These are phyloP conservation scores for Fusarium fracticaudum DNA, from an alignment of 2,329 filamentous ascomycete genomes.

Conservation along the genomic window DNA sequence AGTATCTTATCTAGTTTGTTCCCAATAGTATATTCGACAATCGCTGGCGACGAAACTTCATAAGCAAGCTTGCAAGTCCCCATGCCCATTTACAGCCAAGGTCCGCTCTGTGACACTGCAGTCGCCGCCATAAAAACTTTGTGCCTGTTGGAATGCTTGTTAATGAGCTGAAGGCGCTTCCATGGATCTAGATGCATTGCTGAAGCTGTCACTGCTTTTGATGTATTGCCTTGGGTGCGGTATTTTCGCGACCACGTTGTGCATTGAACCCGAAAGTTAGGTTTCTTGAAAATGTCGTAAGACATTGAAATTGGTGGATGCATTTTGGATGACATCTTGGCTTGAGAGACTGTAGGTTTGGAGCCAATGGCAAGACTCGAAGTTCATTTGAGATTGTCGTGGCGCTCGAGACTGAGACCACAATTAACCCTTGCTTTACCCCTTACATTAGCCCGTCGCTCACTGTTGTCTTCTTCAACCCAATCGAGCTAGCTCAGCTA, in stretches of 20 bases:
- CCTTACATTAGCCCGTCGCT: background rate
- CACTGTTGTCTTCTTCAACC: too few species aligned
- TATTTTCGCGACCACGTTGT: background rate
- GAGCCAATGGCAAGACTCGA: background rate
- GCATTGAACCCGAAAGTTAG: background rate
- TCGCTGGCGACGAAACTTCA: accelerated
- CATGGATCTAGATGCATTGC: background rate
- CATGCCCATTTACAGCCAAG: too few species aligned
- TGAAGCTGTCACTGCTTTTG: background rate
- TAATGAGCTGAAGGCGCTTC: background rate
- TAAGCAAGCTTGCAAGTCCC: background rate
- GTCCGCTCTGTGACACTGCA: background rate
- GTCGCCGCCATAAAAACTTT: background rate
- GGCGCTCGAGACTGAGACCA: background rate
- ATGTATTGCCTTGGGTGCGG: background rate
- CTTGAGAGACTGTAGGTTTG: background rate
- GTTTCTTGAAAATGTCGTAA: background rate
- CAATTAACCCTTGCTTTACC: background rate
- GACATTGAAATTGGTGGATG: background rate
- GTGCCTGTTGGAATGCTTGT: background rate
- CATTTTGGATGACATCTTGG: background rate
- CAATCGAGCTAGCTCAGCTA: background rate
- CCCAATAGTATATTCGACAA: background rate
- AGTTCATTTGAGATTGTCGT: background rate
- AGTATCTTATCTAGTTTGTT: background rate